Percentiles rank a stretch among this genome's conserved stretches.
Evolutionary conservation across 176 grass and related monocot species (phyloP).

Genomic region (Areca catechu): DNA sequence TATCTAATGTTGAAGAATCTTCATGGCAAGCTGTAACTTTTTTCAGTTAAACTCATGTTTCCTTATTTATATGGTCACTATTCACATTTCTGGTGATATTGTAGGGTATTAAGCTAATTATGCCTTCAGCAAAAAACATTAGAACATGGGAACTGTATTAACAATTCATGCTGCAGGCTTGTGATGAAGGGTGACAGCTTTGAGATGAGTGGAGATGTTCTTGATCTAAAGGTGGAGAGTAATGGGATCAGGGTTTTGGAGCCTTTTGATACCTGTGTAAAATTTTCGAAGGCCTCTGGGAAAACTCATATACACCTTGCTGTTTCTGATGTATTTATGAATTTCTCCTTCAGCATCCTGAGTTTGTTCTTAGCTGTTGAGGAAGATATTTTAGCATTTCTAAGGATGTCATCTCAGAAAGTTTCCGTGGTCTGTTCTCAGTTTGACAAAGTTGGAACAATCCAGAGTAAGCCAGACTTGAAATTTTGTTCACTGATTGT

Average conservation of each 20-base stretch:
- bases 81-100: no score
- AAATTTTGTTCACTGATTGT: no score
- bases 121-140: no score
- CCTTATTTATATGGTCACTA: no score
- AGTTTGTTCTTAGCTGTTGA: conserved; percentile 83
- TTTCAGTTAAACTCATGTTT: no score
- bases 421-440: conserved; percentile 64
- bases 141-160: neutral
- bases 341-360: conserved; percentile 96
- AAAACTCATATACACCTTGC: conserved; percentile 76
- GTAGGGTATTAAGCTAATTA: no score
- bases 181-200: conserved; percentile 77
- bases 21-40: no score
- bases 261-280: conserved; percentile 75
- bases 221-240: conserved; percentile 90
- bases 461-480: conserved; percentile 38
- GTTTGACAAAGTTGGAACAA: conserved; percentile 76
- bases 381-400: conserved; percentile 95
- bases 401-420: conserved; percentile 76
- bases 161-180: conserved; percentile 40
- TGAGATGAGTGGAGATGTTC: conserved; percentile 66
- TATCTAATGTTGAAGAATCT: no score
- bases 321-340: conserved; percentile 91
- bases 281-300: conserved; percentile 71
- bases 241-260: conserved; percentile 93